phyloP scores from a whole-genome alignment of 371 early-diverging fungal species.

The Homolaphlyctis polyrhiza region DNA sequence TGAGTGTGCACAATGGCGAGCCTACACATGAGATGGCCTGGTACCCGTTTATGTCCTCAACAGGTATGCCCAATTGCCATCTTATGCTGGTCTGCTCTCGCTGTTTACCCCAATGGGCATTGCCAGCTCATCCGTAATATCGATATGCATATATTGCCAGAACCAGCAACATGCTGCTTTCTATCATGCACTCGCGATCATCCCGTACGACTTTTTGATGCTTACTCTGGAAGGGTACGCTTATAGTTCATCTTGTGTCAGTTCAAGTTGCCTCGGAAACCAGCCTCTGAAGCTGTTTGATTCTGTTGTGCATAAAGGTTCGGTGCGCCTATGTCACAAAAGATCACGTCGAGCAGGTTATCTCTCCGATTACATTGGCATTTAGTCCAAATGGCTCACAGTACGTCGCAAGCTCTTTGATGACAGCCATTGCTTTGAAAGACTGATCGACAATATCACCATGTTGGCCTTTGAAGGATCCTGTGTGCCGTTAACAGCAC shows the following conservation, averaged over 20 bases:
- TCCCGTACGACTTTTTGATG: constrained; percentile 3
- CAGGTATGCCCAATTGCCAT: background rate
- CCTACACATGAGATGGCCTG: background rate
- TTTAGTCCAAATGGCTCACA: background rate
- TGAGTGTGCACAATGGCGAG: background rate
- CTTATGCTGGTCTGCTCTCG: background rate
- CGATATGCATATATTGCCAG: too few relatives aligned
- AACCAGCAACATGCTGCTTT: constrained; percentile 5
- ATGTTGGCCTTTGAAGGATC: background rate
- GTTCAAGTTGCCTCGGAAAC: background rate
- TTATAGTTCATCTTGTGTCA: background rate
- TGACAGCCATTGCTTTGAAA: too few relatives aligned
- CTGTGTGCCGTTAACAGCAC: background rate
- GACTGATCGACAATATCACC: background rate
- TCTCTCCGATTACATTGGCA: background rate
- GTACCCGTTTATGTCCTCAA: constrained; percentile 3
- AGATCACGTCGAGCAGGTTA: background rate
- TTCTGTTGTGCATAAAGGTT: background rate
- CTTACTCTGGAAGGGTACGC: background rate
- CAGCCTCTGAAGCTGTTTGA: too few relatives aligned
- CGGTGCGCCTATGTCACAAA: background rate
- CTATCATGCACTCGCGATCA: background rate
- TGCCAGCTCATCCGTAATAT: too few relatives aligned
- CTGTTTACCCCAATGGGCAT: background rate
- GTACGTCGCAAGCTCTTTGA: too few relatives aligned